Evolutionary conservation across 1,284 basidiomycete genomes (phyloP).

Genomic region (Leucoagaricus sp.): DNA sequence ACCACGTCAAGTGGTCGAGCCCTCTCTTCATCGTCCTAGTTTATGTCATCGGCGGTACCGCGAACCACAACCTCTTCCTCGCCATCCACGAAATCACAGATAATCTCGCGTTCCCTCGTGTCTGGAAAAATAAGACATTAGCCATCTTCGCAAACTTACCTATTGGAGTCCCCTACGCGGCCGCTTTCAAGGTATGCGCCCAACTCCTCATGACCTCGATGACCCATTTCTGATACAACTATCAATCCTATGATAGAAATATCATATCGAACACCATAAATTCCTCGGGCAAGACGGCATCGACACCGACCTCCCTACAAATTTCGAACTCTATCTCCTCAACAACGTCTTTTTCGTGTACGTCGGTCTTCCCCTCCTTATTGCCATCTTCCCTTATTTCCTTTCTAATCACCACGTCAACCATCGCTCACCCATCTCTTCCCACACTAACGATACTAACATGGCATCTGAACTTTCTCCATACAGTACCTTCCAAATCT

Average conservation of each 20-base stretch:
- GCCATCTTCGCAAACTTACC: conserved; percentile 92
- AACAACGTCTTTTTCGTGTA: conserved; percentile 98
- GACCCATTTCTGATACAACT: not conserved
- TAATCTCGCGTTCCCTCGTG: conserved; percentile 82
- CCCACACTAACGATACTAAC: conserved; percentile 6
- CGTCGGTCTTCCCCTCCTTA: conserved; percentile 31
- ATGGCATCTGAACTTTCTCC: not conserved
- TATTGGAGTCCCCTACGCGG: conserved; percentile 94
- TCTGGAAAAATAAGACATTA: conserved; percentile 83
- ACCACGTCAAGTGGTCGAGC: conserved; percentile 44
- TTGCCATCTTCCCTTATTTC: too few relatives aligned
- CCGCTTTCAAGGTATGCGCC: conserved; percentile 85
- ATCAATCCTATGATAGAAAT: conserved; percentile 57
- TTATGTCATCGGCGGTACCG: conserved; percentile 90
- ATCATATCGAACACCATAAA: conserved; percentile 96
- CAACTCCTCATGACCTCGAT: not conserved
- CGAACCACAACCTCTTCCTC: conserved; percentile 96
- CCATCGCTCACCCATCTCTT: not conserved
- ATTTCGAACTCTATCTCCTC: conserved; percentile 81
- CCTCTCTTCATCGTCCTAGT: conserved; percentile 79
- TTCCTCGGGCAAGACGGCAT: conserved; percentile 95
- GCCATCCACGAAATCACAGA: conserved; percentile 99
- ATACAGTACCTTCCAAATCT: conserved; percentile 92
- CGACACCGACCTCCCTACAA: conserved; percentile 93
- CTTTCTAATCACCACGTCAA: too few relatives aligned